A percentile compares a stretch with the other conserved stretches of the same genome.
Evolutionary conservation across 1,139 yeast species (phyloP).

Genomic region (Magnusiomyces sp.): DNA sequence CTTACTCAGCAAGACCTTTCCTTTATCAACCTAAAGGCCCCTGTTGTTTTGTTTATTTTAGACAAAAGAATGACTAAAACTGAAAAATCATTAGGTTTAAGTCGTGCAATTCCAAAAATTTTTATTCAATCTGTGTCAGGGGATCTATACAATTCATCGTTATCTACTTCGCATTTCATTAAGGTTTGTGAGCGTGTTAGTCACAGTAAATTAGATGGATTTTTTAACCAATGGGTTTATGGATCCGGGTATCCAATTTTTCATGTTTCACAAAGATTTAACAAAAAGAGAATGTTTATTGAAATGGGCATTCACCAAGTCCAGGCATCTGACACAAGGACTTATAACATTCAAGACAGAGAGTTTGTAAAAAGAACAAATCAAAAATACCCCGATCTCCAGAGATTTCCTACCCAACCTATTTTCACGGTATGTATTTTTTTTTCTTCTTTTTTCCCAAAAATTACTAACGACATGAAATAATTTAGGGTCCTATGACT

Average conservation of each 20-base stretch:
- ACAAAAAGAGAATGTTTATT: conserved; percentile 85
- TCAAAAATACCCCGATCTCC: conserved; percentile 23
- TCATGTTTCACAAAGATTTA: conserved; percentile 82
- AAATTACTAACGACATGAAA: neutral
- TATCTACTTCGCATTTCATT: conserved; percentile 80
- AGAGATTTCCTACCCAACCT: conserved; percentile 23
- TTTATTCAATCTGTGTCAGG: conserved; percentile 95
- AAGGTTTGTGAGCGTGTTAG: conserved; percentile 91
- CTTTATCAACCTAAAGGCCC: conserved; percentile 71
- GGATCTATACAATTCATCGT: conserved; percentile 68
- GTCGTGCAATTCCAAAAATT: conserved; percentile 84
- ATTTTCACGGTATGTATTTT: conserved; percentile 40
- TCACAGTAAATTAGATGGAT: conserved; percentile 70
- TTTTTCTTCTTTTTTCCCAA: neutral
- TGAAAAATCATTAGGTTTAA: conserved; percentile 85
- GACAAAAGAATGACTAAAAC: conserved; percentile 94
- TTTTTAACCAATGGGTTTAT: conserved; percentile 90
- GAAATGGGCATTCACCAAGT: conserved; percentile 93
- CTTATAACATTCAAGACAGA: conserved; percentile 32
- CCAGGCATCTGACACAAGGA: conserved; percentile 52
- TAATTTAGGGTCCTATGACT: conserved; percentile 74
- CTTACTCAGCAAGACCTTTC: conserved; percentile 53
- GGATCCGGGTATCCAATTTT: conserved; percentile 87
- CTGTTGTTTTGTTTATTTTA: conserved; percentile 72
- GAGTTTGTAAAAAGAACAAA: conserved; percentile 38